Conservation (phyloP, 176 grass and related monocot species). For the Triticum monococcum region DNA sequence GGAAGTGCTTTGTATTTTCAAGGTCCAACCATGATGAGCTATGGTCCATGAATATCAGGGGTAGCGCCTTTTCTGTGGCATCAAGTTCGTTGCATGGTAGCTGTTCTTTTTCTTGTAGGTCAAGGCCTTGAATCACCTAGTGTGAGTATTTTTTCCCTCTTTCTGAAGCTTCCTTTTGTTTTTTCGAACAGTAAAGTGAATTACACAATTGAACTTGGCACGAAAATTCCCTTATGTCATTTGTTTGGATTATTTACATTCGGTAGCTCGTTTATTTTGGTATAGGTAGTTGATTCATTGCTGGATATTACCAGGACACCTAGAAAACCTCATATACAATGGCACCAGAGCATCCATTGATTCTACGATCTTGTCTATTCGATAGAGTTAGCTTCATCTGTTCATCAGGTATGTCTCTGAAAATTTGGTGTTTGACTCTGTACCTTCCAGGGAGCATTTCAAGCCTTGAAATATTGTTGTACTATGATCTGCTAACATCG, state of each 20-base stretch:
- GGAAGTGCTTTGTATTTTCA: conserved; percentile 16
- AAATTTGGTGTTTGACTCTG: neutral
- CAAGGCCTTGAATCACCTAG: conserved; percentile 75
- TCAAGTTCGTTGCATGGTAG: conserved; percentile 91
- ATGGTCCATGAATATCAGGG: conserved; percentile 81
- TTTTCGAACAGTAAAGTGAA: neutral
- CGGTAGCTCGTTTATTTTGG: conserved; percentile 16
- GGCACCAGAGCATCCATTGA: conserved; percentile 81
- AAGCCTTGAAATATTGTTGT: no score
- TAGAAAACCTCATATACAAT: conserved; percentile 98
- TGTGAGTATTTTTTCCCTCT: conserved; percentile 50
- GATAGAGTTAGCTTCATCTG: conserved; percentile 63
- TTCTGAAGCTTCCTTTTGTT: conserved; percentile 22
- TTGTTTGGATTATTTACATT: conserved; percentile 31
- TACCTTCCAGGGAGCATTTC: no score
- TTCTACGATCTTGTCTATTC: conserved; percentile 75
- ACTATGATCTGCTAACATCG: neutral
- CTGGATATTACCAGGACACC: conserved; percentile 62
- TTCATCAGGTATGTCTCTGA: conserved; percentile 65
- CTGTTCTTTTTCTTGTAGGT: conserved; percentile 86
- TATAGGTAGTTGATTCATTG: conserved; percentile 80
- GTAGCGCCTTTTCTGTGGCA: conserved; percentile 97
- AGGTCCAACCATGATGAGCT: conserved; percentile 77
- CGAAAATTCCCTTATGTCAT: neutral
- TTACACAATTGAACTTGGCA: neutral